Evolutionary conservation across 495 filamentous ascomycete genomes (phyloP).

Genomic region (Hyphodiscus hymeniophilus): DNA sequence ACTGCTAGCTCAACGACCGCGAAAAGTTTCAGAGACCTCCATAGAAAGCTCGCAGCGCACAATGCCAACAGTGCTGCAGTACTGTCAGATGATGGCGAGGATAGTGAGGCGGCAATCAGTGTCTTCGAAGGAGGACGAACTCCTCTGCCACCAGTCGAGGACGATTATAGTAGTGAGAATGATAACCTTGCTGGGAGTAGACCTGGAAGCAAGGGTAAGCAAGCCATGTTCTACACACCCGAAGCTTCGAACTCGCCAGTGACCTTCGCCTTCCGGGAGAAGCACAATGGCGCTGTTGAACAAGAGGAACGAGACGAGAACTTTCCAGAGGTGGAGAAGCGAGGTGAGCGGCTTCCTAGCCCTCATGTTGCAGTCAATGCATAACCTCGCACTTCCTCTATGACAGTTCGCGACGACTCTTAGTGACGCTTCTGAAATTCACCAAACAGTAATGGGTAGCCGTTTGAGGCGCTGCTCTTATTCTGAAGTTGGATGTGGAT

Average conservation of each 20-base stretch:
- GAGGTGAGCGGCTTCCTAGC: background rate
- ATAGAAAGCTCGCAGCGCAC: slow-evolving; percentile 31
- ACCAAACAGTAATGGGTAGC: no score
- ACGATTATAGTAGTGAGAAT: slow-evolving; percentile 24
- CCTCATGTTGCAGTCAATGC: no score
- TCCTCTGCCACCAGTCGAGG: slow-evolving; percentile 42
- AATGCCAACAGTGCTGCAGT: slow-evolving; percentile 27
- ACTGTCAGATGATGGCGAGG: slow-evolving; percentile 38
- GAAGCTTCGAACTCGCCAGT: slow-evolving; percentile 19
- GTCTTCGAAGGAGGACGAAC: slow-evolving; percentile 47
- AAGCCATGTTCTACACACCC: slow-evolving; percentile 23
- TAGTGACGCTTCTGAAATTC: no score
- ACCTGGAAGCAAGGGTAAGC: slow-evolving; percentile 6
- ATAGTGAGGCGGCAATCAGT: slow-evolving; percentile 47
- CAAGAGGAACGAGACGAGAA: background rate
- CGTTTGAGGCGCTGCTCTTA: no score
- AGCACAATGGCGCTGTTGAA: background rate
- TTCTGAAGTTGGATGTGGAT: no score
- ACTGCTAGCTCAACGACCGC: slow-evolving; percentile 50
- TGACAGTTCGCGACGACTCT: no score
- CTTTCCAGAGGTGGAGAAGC: background rate
- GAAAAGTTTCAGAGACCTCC: slow-evolving; percentile 44
- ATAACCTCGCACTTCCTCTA: no score
- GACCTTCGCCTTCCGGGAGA: background rate
- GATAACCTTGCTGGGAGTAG: background rate